Evolutionary conservation across 2,329 filamentous ascomycete species (phyloP).

Genomic region (Cladosporium sp.): DNA sequence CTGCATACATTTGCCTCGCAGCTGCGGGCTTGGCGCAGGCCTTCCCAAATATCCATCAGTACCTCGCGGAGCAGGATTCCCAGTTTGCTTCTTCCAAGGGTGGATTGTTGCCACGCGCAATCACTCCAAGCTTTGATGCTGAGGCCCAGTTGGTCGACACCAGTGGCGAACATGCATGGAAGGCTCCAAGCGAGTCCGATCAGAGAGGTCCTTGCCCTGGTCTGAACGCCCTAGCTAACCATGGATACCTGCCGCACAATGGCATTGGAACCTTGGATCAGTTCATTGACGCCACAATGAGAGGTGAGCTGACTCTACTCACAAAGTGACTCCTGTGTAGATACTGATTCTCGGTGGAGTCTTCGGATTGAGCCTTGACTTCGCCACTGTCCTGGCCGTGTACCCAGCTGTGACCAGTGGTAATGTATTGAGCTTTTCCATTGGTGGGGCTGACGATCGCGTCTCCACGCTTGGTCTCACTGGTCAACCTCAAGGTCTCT

Average conservation of each 20-base stretch:
- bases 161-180: slow-evolving; percentile 18
- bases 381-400: slow-evolving; percentile 30
- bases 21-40: slow-evolving; percentile 16
- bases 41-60: slow-evolving; percentile 18
- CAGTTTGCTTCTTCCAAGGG: background rate
- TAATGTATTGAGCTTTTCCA: slow-evolving; percentile 25
- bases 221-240: slow-evolving; percentile 33
- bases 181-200: slow-evolving; percentile 26
- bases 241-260: slow-evolving; percentile 31
- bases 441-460: slow-evolving; percentile 20
- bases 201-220: slow-evolving; percentile 32
- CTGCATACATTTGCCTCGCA: slow-evolving; percentile 13
- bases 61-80: slow-evolving; percentile 8
- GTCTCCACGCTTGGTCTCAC: background rate
- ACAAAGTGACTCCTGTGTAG: background rate
- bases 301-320: background rate
- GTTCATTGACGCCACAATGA: slow-evolving; percentile 27
- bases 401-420: slow-evolving; percentile 33
- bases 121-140: slow-evolving; percentile 30
- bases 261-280: slow-evolving; percentile 32
- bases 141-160: slow-evolving; percentile 27
- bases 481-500: slow-evolving; percentile 22
- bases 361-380: slow-evolving; percentile 30
- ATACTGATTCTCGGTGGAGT: background rate
- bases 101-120: slow-evolving; percentile 17